Evolutionary conservation across 805 yeast genomes (phyloP), one percentile per base, ranked within the genome.

Genomic region (Candida mattraensis): DNA sequence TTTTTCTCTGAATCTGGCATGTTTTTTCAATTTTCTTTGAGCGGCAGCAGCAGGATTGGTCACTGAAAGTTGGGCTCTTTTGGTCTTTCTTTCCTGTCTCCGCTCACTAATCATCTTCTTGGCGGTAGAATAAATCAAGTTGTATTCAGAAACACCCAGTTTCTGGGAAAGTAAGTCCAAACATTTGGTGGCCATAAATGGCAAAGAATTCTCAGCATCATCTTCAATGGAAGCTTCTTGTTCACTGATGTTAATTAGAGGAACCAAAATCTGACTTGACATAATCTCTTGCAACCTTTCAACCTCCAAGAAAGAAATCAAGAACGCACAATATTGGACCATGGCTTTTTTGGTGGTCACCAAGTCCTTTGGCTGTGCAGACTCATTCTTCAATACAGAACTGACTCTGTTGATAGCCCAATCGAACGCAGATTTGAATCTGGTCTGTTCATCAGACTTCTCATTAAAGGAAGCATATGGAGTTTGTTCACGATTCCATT

Each of bases 11-110:
- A 76, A 72, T 50, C 81, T 74, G 24, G 71, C 77, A 63, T 89
- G 94, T 58, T 84, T 86, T 61, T 70, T 81, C 52, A 86, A 54
- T 63, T 83, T 86, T 59, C 85, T 76, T 47, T 72, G 74, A 2
- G 96, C 93, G n/a, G 87, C 81, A 26, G 74, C 62, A 11, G 83
- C 95, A 1, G 98, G 98, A 4, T 83, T 84, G 14, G 71, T 74
- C 8, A 89, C 69, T 3, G 87, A 83, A 55, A 87, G 63, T 40
- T 83, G 80, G 0, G 95, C 83, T 39, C 88, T 71, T 54, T 80
- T 82, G 0, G 84, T 74, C 54, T 72, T 78, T 61, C 97, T 77
- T 31, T 87, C 94, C 40, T 73, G 72, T 52, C 97, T 75, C 58
- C 87, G 76, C 22, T 66, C 65, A 18, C 60, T 63, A 16, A 89